A percentile compares a stretch with the other conserved stretches of the same genome.
These are phyloP conservation scores for Parathielavia hyrcaniae DNA, from an alignment of 495 filamentous ascomycete genomes.

Conservation along the genomic window DNA sequence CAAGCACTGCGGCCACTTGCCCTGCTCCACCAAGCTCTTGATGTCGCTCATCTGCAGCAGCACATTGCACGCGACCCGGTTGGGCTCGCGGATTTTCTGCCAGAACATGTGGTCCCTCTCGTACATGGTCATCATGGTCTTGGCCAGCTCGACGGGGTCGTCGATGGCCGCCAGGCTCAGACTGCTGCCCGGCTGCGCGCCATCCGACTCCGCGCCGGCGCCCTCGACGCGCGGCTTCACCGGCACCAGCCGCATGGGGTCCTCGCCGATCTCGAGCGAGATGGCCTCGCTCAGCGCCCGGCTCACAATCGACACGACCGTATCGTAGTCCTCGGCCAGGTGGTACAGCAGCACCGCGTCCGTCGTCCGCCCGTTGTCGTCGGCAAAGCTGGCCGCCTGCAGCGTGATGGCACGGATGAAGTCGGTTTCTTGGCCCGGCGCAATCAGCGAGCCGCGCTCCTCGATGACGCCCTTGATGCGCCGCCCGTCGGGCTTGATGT, in stretches of 20 bases:
- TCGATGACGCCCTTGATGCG: constrained; percentile 83
- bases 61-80: constrained; percentile 62
- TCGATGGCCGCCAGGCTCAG: constrained; percentile 81
- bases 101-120: constrained; percentile 66
- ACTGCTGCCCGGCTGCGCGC: constrained; percentile 47
- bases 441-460: constrained; percentile 78
- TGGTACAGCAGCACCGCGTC: constrained; percentile 94
- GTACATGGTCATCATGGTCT: constrained; percentile 76
- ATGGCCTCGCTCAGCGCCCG: constrained; percentile 84
- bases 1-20: constrained; percentile 68
- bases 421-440: constrained; percentile 67
- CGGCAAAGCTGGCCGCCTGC: constrained; percentile 82
- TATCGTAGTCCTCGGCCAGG: constrained; percentile 89
- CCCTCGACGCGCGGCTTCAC: constrained; percentile 56
- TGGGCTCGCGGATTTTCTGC: constrained; percentile 57
- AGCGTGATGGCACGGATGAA: constrained; percentile 81
- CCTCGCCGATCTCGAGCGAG: constrained; percentile 70
- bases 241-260: constrained; percentile 67
- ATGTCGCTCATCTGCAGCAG: constrained; percentile 73
- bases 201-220: constrained; percentile 27
- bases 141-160: constrained; percentile 71
- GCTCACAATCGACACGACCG: constrained; percentile 80
- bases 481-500: constrained; percentile 74
- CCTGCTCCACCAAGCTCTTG: constrained; percentile 61
- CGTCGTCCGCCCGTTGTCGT: constrained; percentile 85